Evolutionary conservation across 2,329 filamentous ascomycete species (phyloP).

Genomic region (Hymenoscyphus occultus): DNA sequence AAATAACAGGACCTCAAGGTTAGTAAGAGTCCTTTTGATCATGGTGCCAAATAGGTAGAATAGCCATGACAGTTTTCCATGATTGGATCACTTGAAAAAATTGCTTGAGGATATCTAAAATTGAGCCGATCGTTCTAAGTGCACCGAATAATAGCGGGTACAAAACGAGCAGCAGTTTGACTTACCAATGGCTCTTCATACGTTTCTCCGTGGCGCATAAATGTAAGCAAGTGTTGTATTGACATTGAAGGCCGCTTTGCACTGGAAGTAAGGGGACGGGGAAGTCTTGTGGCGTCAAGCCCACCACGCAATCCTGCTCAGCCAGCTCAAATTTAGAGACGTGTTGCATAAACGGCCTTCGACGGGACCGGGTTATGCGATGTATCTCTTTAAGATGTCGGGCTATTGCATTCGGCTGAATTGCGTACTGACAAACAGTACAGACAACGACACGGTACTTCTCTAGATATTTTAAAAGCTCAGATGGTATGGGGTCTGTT

Average conservation of each 20-base stretch:
- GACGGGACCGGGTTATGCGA: conserved; percentile 20
- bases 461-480: conserved; percentile 28
- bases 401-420: conserved; percentile 26
- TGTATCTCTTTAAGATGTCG: conserved; percentile 32
- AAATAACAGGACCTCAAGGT: too few species aligned
- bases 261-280: conserved; percentile 33
- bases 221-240: conserved; percentile 29
- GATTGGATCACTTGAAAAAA: too few species aligned
- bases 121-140: too few species aligned
- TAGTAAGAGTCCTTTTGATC: too few species aligned
- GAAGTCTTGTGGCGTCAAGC: conserved; percentile 24
- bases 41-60: too few species aligned
- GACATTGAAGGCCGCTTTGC: conserved; percentile 30
- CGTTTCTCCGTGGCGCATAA: conserved; percentile 36
- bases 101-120: too few species aligned
- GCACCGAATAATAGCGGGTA: too few species aligned
- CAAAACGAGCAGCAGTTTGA: too few species aligned
- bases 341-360: conserved; percentile 25
- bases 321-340: conserved; percentile 24
- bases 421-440: conserved; percentile 28
- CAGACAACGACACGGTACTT: conserved; percentile 28
- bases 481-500: conserved; percentile 11
- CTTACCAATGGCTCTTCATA: conserved; percentile 36
- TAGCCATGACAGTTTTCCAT: too few species aligned
- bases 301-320: conserved; percentile 25